Base-by-base conservation (phyloP, 139 green algal genomes). In the Microglena sp. region DNA sequence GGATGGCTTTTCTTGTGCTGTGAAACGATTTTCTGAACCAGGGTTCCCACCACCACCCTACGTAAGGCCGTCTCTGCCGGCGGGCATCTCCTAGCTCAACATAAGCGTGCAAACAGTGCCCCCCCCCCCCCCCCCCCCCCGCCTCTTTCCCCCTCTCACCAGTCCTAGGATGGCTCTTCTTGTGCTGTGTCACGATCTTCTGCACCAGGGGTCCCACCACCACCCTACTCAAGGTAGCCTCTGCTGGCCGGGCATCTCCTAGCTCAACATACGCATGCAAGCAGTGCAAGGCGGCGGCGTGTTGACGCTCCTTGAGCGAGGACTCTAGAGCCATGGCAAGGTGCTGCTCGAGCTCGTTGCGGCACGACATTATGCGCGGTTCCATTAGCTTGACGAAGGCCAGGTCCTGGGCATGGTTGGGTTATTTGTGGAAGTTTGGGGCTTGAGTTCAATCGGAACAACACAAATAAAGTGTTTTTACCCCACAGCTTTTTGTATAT, bases 211-310 rank as follows among this genome's bases (percentile, higher is more conserved):
- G 89, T 4, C 74, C 70, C 24, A 95, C 79, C 26, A 95, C 40
- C 21, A 61, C 54, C 2, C 50, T 8, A 1, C 82, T 69, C 54
- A 96, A 73, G n/a, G 81, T 77, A 29, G 64, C 71, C 72, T 95
- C 83, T 6, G 78, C 86, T 15, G 45, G 56, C 11, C 32, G 65
- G 2, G 73, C 11, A 34, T 86, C 64, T 4, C 84, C 85, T 6
- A 95, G 60, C 60, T 91, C 78, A 1, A 83, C 70, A 43, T 89
- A 96, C 0, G 84, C 89, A 45, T 87, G 84, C 62, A 97, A 70
- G 75, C 79, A 89, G 68, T 93, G 81, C 29, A 72, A 70, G 36
- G 70, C 59, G 6, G 73, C 68, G 45, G 57, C 21, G 36, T 58
- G 63, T 24, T 69, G 29, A 31, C 27, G 5, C 2, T 22, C 45